Evolutionary conservation across 352 stramenopile genomes (phyloP).

Genomic region (Pythium scleroteichum): DNA sequence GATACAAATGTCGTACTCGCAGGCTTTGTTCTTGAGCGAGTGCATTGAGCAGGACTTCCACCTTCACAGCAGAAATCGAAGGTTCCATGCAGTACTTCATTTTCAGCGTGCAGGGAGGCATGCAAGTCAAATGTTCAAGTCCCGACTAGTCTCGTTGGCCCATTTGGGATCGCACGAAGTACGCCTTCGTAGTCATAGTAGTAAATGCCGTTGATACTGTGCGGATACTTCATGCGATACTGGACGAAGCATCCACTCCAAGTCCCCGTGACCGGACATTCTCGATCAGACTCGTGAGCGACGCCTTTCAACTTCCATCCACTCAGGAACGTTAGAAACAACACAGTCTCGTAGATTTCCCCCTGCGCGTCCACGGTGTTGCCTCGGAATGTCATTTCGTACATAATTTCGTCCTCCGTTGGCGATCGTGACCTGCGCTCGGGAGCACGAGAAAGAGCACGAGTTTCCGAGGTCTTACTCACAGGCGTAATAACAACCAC

Average conservation of each 20-base stretch:
- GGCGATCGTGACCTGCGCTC: too few species aligned
- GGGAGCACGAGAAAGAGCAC: too few species aligned
- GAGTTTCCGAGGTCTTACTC: too few species aligned
- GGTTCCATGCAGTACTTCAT: constrained; percentile 7
- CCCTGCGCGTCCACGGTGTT: constrained; percentile 9
- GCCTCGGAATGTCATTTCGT: constrained; percentile 3
- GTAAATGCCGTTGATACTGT: constrained; percentile 7
- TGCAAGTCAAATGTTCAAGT: constrained; percentile 4
- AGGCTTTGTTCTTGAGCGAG: too few species aligned
- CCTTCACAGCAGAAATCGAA: too few species aligned
- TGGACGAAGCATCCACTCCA: constrained; percentile 4
- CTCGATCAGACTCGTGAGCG: constrained; percentile 4
- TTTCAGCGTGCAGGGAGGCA: not conserved
- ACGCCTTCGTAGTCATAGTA: constrained; percentile 19
- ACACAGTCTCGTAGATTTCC: constrained; percentile 12
- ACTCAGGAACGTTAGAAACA: constrained; percentile 8
- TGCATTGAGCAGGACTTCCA: too few species aligned
- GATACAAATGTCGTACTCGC: too few species aligned
- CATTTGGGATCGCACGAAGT: not conserved
- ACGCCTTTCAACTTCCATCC: constrained; percentile 2
- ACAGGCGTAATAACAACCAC: too few species aligned
- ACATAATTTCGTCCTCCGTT: not conserved
- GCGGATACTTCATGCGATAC: constrained; percentile 11
- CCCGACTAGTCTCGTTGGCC: not conserved
- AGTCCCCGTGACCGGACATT: constrained; percentile 10